These are phyloP conservation scores for Saturnispora dispora DNA, from an alignment of 805 yeast species.

Conservation along the genomic window DNA sequence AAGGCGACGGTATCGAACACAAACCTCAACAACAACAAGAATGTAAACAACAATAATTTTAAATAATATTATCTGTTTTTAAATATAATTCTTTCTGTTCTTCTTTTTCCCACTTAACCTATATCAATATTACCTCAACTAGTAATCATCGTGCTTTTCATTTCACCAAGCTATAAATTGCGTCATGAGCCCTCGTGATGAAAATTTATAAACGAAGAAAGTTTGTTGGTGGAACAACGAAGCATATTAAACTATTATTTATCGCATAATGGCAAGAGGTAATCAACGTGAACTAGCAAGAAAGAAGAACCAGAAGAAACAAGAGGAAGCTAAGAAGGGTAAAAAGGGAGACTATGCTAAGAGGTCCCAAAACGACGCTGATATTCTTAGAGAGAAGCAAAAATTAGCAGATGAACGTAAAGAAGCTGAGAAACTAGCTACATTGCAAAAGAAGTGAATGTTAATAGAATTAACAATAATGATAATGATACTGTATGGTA, in stretches of 20 bases:
- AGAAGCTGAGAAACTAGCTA: slow-evolving; percentile 21
- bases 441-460: slow-evolving; percentile 10
- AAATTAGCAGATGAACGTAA: slow-evolving; percentile 53
- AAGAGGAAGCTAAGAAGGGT: slow-evolving; percentile 56
- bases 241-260: not conserved
- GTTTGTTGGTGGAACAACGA: not conserved
- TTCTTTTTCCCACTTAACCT: not conserved
- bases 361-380: slow-evolving; percentile 85
- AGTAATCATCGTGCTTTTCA: too few species aligned
- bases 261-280: slow-evolving; percentile 72
- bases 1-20: slow-evolving; percentile 30
- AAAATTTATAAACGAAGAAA: not conserved
- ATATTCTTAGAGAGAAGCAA: slow-evolving; percentile 81
- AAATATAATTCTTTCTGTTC: not conserved
- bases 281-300: slow-evolving; percentile 94
- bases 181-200: not conserved
- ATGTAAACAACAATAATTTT: slow-evolving; percentile 55
- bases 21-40: slow-evolving; percentile 62
- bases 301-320: slow-evolving; percentile 77
- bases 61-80: not conserved
- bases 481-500: not conserved
- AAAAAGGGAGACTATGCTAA: slow-evolving; percentile 78
- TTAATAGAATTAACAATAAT: not conserved
- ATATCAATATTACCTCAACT: not conserved
- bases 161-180: too few species aligned